A percentile compares a stretch with the other conserved stretches of the same genome.
phyloP scores from a whole-genome alignment of 352 stramenopile species.

The Phytophthora citrophthora region DNA sequence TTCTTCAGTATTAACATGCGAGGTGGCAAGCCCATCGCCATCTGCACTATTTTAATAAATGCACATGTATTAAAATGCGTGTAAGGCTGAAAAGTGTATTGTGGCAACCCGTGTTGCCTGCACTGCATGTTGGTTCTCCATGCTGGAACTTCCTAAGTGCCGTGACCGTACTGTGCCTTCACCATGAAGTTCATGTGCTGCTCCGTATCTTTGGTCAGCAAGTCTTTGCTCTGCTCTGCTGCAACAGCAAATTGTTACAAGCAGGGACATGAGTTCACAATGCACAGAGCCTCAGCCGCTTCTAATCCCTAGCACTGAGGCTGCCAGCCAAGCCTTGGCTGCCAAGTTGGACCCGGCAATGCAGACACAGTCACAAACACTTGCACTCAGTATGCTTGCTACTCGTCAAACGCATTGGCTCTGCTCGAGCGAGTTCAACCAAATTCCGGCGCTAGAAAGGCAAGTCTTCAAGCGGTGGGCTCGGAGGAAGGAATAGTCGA shows the following conservation, averaged over 20 bases:
- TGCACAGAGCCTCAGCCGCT: slow-evolving; percentile 4
- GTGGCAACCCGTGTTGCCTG: too few relatives aligned
- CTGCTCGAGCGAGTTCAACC: slow-evolving; percentile 14
- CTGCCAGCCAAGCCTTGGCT: slow-evolving; percentile 6
- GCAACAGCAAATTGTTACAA: slow-evolving; percentile 33
- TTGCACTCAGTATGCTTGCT: slow-evolving; percentile 19
- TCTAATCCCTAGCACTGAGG: neutral
- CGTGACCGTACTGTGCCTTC: slow-evolving; percentile 9
- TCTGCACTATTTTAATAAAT: neutral
- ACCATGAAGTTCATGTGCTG: slow-evolving; percentile 7
- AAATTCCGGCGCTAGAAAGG: neutral
- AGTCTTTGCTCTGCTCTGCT: slow-evolving; percentile 14
- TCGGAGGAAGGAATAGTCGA: slow-evolving; percentile 1
- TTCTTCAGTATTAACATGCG: slow-evolving; percentile 23
- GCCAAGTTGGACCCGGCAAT: slow-evolving; percentile 5
- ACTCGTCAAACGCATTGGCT: slow-evolving; percentile 18
- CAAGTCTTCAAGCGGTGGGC: slow-evolving; percentile 19
- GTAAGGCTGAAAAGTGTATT: neutral
- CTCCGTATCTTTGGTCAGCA: slow-evolving; percentile 32
- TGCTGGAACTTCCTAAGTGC: slow-evolving; percentile 11
- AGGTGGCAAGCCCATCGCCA: slow-evolving; percentile 11
- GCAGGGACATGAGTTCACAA: slow-evolving; percentile 33
- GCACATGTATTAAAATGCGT: too few relatives aligned
- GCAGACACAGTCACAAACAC: slow-evolving; percentile 3
- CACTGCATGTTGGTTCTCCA: slow-evolving; percentile 2